Base-by-base conservation (phyloP, 108 stramenopile species). In the Cyclotella sp. region DNA sequence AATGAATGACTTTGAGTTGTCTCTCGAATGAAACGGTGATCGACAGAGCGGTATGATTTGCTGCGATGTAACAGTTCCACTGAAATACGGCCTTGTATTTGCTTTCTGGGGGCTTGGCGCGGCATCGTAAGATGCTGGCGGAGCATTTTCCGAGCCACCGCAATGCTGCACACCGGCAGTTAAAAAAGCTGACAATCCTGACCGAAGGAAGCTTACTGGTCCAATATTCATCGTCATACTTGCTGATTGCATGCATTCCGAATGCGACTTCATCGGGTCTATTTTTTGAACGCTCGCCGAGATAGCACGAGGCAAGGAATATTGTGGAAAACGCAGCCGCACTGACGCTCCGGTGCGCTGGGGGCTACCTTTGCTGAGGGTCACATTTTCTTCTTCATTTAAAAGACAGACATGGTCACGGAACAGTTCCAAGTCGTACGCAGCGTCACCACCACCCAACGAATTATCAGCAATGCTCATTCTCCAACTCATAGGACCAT, bases 371-470 rank as follows among this genome's bases (percentile, higher is more conserved):
- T 4, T 13, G 3, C 30, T 19, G 40, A 42, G 13, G 8, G 64
- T 21, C 47, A 14, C 46, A 47, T 0, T 52, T 19, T 63, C 34
- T 9, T 22, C 55, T 19, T 43, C 39, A 15, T 60, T 46, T 45
- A 28, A 49, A 47, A 84, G 83, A 43, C 87, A 91, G 62, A 93
- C 79, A 77, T 83, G 84, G 18, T 95, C 94, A 51, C 64, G 87
- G 63, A 93, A 95, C 14, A 87, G 58, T 46, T 95, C 90, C 5
- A 89, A 54, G 61, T 91, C 88, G 58, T 90, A 90, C 15, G 91
- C 91, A 41, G 90, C 87, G 54, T 76, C 76, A 65, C 83, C 60
- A 39, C 93, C 89, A 82, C 88, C 89, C 8, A 84, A 76, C 64
- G 82, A 79, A 68, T 91, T 89, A 44, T 81, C 80, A 44, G 68